Evolutionary conservation across 1,139 yeast genomes (phyloP), one percentile per base, ranked within the genome.

Genomic region (Yamadazyma taylorii): DNA sequence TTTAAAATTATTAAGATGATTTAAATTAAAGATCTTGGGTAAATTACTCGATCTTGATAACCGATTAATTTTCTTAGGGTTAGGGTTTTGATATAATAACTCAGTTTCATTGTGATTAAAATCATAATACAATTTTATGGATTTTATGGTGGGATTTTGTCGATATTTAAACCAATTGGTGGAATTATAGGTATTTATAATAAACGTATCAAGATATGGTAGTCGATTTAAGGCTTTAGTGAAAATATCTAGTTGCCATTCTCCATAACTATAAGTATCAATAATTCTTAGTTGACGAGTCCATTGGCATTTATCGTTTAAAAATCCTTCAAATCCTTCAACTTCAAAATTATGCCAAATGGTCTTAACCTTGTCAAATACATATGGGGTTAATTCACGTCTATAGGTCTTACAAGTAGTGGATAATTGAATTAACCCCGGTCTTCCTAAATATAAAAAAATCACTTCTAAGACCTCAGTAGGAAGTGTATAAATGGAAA

Each of bases 111-210:
- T 45, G 38, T 60, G 59, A 11, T 37, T 41, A 12, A 40, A 36
- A 30, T 61, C 66, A 36, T 55, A 52, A 44, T 62, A 62, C 15
- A 70, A 46, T 1, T 61, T 52, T 13, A 70, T 40, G 9, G 43
- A 32, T 10, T 27, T 45, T 22, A 66, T 37, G 13, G 42, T 43
- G 10, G 38, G 30, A 36, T 56, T 51, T 2, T 37, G 22, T 35
- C 72, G 43, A 49, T 68, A 69, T 41, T 68, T 69, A 22, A 70
- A 50, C 76, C 76, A 70, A 39, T 64, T 60, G 2, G 75, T 63
- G 25, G 71, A 65, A 38, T 60, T 67, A 33, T 53, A 55, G 2
- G 73, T 53, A 40, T 66, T 66, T 16, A 70, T 52, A 4, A 50
- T 42, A 5, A 69, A 46, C 17, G 42, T 49, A 8, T 39, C 37